These are phyloP conservation scores for Priceomyces melissophilus DNA, from an alignment of 805 yeast species.

Conservation along the genomic window DNA sequence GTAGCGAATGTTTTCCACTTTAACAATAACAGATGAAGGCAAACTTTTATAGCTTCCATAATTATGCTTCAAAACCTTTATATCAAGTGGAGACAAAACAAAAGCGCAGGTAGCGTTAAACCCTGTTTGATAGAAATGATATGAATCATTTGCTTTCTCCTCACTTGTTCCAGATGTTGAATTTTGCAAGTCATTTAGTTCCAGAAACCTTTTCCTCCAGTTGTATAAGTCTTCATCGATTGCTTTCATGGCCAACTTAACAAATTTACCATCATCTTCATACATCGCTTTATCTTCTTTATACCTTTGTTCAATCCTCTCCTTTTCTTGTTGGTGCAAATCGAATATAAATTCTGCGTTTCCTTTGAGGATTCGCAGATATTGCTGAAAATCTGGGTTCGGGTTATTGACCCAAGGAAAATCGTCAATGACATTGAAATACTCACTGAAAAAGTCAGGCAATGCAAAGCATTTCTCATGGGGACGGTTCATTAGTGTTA, in stretches of 20 bases:
- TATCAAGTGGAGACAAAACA: conserved; percentile 76
- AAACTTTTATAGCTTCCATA: conserved; percentile 60
- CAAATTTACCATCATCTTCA: conserved; percentile 56
- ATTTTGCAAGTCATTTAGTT: not conserved
- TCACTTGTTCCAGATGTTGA: not conserved
- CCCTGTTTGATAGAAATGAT: conserved; percentile 74
- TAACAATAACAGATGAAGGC: conserved; percentile 62
- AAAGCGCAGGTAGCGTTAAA: conserved; percentile 60
- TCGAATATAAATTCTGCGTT: conserved; percentile 49
- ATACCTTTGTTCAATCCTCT: conserved; percentile 46
- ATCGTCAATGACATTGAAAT: conserved; percentile 29
- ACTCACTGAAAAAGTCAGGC: conserved; percentile 33
- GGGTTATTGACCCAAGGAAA: conserved; percentile 53
- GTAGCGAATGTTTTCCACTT: conserved; percentile 65
- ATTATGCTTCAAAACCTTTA: conserved; percentile 62
- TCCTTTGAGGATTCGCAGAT: conserved; percentile 69
- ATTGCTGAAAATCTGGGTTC: conserved; percentile 32
- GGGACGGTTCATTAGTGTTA: conserved; percentile 60
- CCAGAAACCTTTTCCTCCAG: conserved; percentile 30
- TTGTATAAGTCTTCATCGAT: conserved; percentile 46
- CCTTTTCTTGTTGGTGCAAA: conserved; percentile 60
- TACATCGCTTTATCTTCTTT: conserved; percentile 59
- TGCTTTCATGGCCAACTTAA: conserved; percentile 50
- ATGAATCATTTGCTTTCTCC: conserved; percentile 18
- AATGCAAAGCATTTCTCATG: conserved; percentile 49